Conservation (phyloP, 768 basidiomycete genomes). For the Naganishia antarctica region DNA sequence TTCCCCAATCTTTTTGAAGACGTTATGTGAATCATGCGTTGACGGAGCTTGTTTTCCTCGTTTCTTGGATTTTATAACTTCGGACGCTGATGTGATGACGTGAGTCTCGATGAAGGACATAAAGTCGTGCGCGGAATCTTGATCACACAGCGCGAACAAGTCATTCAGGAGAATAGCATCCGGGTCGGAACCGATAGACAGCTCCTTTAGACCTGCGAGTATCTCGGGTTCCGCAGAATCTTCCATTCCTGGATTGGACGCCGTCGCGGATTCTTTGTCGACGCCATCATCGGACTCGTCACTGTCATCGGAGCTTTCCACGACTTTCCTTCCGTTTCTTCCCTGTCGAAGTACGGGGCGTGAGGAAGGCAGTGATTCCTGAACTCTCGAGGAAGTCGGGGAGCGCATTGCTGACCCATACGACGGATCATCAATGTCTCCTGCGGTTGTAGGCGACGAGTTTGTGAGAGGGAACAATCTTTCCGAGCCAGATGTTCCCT, state of each 20-base stretch:
- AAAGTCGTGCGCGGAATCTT: neutral
- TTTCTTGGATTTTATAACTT: neutral
- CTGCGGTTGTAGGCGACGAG: too few species aligned
- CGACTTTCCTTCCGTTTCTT: constrained; percentile 13
- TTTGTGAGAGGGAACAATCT: too few species aligned
- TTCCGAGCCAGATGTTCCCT: too few species aligned
- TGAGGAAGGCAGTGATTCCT: neutral
- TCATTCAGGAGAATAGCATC: neutral
- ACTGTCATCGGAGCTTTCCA: neutral
- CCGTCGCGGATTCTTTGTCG: neutral
- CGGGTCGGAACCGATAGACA: neutral
- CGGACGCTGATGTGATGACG: neutral
- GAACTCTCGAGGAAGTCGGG: too few species aligned
- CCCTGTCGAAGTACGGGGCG: neutral
- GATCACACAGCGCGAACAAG: constrained; percentile 13
- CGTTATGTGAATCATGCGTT: neutral
- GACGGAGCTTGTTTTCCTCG: neutral
- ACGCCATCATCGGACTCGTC: neutral
- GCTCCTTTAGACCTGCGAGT: neutral
- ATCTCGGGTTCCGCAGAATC: neutral
- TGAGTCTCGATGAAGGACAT: constrained; percentile 5
- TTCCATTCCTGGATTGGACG: neutral
- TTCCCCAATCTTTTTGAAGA: constrained; percentile 84
- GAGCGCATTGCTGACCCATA: neutral
- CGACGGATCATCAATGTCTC: neutral